Evolutionary conservation across 192 early-diverging fungal genomes (phyloP).

Genomic region (Dispira simplex): DNA sequence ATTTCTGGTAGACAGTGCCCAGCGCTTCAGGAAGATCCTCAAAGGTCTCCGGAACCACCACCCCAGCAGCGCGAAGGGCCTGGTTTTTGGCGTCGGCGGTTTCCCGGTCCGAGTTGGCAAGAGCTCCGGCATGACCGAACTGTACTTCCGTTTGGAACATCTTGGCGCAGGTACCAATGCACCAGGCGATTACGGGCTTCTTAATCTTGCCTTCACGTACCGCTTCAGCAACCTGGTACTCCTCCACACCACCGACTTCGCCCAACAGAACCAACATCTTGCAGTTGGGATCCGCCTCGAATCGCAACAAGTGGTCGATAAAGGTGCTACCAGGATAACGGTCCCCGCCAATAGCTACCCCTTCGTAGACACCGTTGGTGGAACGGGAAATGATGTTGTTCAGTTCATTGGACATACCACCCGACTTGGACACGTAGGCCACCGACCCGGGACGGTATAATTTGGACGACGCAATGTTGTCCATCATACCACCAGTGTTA

Average conservation of each 20-base stretch:
- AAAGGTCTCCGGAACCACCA: conserved; percentile 89
- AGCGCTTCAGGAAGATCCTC: conserved; percentile 81
- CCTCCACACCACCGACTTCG: conserved; percentile 97
- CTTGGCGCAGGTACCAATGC: conserved; percentile 97
- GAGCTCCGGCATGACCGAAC: conserved; percentile 95
- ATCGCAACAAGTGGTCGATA: conserved; percentile 94
- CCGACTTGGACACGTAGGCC: conserved; percentile 96
- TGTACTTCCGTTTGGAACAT: conserved; percentile 99
- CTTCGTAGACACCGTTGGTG: conserved; percentile 96
- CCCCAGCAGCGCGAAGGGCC: conserved; percentile 69
- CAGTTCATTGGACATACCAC: conserved; percentile 99
- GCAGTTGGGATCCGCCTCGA: conserved; percentile 79
- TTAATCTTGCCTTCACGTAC: conserved; percentile 76
- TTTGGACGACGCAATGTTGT: conserved; percentile 96
- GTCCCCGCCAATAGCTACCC: conserved; percentile 97
- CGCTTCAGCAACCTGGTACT: conserved; percentile 88
- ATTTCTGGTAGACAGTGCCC: conserved; percentile 54
- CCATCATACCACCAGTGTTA: conserved; percentile 99
- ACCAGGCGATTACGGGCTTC: conserved; percentile 99
- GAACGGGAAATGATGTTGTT: conserved; percentile 98
- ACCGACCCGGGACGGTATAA: conserved; percentile 94
- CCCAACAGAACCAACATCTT: conserved; percentile 93
- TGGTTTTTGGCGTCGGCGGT: conserved; percentile 95
- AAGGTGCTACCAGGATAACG: conserved; percentile 97
- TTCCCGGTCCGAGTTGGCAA: conserved; percentile 91